Evolutionary conservation across 2,329 filamentous ascomycete species (phyloP).

Genomic region (Xylariaceae sp.): DNA sequence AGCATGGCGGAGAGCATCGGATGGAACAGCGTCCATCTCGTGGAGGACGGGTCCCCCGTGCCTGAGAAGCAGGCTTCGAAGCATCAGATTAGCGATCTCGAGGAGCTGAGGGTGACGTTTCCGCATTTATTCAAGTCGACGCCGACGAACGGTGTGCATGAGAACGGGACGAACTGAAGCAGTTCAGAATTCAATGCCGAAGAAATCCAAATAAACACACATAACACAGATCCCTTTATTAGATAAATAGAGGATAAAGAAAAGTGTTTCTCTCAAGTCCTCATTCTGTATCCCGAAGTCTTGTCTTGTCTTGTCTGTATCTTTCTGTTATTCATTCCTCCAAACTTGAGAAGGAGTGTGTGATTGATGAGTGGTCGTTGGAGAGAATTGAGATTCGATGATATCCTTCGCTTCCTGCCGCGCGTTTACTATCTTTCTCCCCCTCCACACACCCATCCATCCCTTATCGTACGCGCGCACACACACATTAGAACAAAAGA

Average conservation of each 20-base stretch:
- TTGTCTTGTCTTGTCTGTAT: too few relatives aligned
- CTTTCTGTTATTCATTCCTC: not conserved
- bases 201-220: not conserved
- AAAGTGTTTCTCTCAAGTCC: not conserved
- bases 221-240: not conserved
- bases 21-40: conserved; percentile 16
- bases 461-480: too few relatives aligned
- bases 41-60: conserved; percentile 8
- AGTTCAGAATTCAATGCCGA: too few relatives aligned
- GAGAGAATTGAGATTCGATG: too few relatives aligned
- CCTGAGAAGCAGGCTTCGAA: conserved; percentile 8
- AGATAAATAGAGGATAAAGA: not conserved
- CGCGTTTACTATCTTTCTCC: too few relatives aligned
- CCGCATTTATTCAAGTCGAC: conserved; percentile 11
- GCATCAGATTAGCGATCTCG: conserved; percentile 12
- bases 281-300: too few relatives aligned
- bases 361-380: too few relatives aligned
- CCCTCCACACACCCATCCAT: too few relatives aligned
- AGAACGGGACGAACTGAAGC: not conserved
- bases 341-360: not conserved
- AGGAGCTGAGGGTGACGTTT: conserved; percentile 11
- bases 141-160: not conserved
- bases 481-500: too few relatives aligned
- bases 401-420: too few relatives aligned
- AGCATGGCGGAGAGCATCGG: conserved; percentile 12